Conservation (phyloP, 345 rosid genomes). For the Arabis alpina region DNA sequence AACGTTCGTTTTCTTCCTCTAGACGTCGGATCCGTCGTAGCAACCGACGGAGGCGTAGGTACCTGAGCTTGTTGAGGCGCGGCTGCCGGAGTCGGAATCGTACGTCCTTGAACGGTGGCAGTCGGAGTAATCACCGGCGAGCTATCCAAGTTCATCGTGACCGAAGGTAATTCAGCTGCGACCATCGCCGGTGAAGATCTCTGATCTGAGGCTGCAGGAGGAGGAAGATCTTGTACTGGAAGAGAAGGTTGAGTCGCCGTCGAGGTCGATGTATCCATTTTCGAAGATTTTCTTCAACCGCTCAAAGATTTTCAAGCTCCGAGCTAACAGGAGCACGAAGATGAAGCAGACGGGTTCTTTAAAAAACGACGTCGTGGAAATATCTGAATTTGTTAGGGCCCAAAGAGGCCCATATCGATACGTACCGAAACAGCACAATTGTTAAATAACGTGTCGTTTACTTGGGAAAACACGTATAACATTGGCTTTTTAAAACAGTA, state of each 20-base stretch:
- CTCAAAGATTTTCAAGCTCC: not conserved
- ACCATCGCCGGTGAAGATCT: constrained; percentile 17
- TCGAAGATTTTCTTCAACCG: constrained; percentile 22
- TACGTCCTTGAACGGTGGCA: not conserved
- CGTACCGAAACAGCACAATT: not conserved
- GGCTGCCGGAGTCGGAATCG: not conserved
- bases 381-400: constrained; percentile 11
- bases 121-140: constrained; percentile 2
- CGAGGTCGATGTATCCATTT: constrained; percentile 38
- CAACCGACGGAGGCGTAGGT: constrained; percentile 31
- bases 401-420: constrained; percentile 14
- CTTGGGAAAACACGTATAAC: not conserved
- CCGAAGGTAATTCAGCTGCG: constrained; percentile 15
- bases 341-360: not conserved
- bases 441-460: constrained; percentile 5
- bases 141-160: constrained; percentile 9
- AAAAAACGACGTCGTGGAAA: constrained; percentile 11
- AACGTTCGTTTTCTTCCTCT: constrained; percentile 58
- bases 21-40: constrained; percentile 33
- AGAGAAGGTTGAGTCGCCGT: constrained; percentile 21
- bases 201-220: constrained; percentile 22
- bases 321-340: not conserved
- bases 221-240: constrained; percentile 18
- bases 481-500: not conserved
- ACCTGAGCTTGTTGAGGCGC: constrained; percentile 23